These are phyloP conservation scores for Aspergillus hortae DNA, from an alignment of 2,329 filamentous ascomycete species.

Conservation along the genomic window DNA sequence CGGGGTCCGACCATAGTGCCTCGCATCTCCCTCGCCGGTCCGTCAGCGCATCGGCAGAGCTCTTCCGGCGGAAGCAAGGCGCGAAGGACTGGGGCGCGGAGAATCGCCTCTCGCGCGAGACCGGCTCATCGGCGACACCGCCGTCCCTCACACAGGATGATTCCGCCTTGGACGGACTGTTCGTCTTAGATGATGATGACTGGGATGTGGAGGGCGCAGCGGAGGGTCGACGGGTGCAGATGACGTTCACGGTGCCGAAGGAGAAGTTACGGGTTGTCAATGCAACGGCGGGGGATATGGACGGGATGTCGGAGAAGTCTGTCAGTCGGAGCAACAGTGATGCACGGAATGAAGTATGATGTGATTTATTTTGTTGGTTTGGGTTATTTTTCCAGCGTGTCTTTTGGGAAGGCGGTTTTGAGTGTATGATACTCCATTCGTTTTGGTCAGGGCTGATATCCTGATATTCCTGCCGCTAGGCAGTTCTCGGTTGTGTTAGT, in stretches of 20 bases:
- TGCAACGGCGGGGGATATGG: constrained; percentile 47
- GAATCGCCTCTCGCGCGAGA: constrained; percentile 20
- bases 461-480: constrained; percentile 1
- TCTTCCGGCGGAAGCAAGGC: constrained; percentile 50
- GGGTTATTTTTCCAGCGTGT: background rate
- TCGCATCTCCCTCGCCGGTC: constrained; percentile 40
- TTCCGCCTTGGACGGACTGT: constrained; percentile 21
- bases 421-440: constrained; percentile 3
- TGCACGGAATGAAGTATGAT: background rate
- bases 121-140: constrained; percentile 1
- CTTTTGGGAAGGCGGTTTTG: background rate
- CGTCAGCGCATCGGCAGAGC: constrained; percentile 47
- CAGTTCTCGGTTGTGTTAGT: background rate
- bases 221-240: constrained; percentile 68
- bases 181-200: constrained; percentile 44
- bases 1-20: constrained; percentile 4
- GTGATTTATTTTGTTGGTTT: background rate
- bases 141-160: constrained; percentile 21
- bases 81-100: constrained; percentile 51
- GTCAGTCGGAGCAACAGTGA: constrained; percentile 21
- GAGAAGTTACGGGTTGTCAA: constrained; percentile 88
- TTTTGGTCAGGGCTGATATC: constrained; percentile 1
- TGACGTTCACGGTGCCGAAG: constrained; percentile 92
- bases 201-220: constrained; percentile 75
- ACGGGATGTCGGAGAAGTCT: constrained; percentile 28